phyloP scores from a whole-genome alignment of 108 stramenopile genomes.

The Cyclotella cryptica region DNA sequence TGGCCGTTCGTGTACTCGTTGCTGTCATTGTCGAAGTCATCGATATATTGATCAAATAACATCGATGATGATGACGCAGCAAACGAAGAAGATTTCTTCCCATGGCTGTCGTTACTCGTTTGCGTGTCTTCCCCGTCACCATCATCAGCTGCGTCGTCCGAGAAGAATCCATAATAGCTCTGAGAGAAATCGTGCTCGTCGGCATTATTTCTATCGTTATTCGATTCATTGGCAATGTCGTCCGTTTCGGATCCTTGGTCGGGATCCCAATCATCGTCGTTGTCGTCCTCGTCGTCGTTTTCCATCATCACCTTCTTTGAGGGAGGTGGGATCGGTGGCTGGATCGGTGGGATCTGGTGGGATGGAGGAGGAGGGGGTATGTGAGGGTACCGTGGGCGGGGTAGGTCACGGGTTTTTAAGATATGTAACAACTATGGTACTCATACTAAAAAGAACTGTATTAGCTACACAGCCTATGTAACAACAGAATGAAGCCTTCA shows the following conservation, averaged over 20 bases:
- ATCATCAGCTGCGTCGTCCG: neutral
- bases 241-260: slow-evolving; percentile 8
- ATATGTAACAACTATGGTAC: too few species aligned
- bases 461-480: too few species aligned
- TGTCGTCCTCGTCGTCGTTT: neutral
- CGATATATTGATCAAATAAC: neutral
- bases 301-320: neutral
- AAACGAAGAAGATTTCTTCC: neutral
- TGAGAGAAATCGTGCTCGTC: neutral
- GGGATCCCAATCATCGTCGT: slow-evolving; percentile 26
- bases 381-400: too few species aligned
- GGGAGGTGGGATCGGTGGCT: too few species aligned
- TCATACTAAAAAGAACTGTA: too few species aligned
- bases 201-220: neutral
- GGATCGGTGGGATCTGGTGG: too few species aligned
- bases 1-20: neutral
- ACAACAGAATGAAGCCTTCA: too few species aligned
- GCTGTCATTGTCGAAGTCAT: neutral
- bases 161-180: neutral
- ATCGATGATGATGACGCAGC: neutral
- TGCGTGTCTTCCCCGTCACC: neutral
- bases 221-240: neutral
- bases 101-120: neutral
- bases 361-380: too few species aligned
- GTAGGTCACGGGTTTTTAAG: too few species aligned